Conservation (phyloP, 371 early-diverging fungal genomes). For the Haplosporangium sp. region DNA sequence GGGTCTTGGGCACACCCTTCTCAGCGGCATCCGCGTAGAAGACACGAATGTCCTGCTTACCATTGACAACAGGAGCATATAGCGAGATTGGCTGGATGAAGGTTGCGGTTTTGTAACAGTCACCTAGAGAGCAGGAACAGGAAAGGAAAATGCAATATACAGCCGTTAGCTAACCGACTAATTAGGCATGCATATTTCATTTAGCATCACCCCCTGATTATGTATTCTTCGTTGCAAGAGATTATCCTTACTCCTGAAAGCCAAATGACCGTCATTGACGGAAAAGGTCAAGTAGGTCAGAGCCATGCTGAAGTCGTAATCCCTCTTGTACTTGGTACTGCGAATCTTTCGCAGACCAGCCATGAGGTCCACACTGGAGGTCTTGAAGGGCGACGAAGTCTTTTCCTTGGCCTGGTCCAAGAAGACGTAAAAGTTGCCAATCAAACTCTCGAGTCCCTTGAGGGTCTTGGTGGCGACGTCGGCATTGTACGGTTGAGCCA, state of each 20-base stretch:
- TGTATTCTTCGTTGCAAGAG: not conserved
- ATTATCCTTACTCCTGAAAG: conserved; percentile 29
- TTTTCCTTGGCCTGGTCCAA: conserved; percentile 39
- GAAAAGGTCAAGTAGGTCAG: conserved; percentile 32
- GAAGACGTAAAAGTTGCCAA: conserved; percentile 47
- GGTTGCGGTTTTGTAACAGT: conserved; percentile 37
- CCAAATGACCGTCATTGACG: conserved; percentile 48
- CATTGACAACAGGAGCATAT: conserved; percentile 52
- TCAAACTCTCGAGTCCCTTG: conserved; percentile 25
- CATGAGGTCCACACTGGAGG: conserved; percentile 32
- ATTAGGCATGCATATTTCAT: not conserved
- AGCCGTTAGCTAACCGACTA: not conserved
- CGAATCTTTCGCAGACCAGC: conserved; percentile 36
- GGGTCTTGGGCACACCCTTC: conserved; percentile 41
- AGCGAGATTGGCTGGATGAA: conserved; percentile 50
- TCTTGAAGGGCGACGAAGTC: conserved; percentile 24
- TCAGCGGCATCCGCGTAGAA: conserved; percentile 41
- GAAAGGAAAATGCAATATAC: not conserved
- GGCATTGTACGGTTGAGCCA: conserved; percentile 26
- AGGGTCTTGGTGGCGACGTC: conserved; percentile 36
- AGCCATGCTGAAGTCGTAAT: conserved; percentile 51
- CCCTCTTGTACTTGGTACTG: conserved; percentile 39
- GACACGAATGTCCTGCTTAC: conserved; percentile 39
- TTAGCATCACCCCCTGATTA: not conserved
- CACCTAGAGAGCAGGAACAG: conserved; percentile 14